Evolutionary conservation across 352 stramenopile genomes (phyloP).

Genomic region (Bremia lactucae): DNA sequence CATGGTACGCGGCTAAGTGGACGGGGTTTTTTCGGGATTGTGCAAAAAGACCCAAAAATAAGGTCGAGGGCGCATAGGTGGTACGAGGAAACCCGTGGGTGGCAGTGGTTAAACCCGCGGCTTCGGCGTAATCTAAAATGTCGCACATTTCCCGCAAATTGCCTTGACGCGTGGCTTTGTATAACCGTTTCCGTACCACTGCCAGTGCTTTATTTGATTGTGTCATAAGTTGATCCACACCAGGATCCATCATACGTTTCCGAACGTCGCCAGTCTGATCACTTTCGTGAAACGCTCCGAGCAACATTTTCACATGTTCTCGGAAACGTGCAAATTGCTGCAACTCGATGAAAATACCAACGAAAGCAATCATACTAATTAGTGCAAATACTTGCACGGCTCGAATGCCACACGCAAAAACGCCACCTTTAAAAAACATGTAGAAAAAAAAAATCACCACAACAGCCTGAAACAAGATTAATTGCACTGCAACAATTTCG

Average conservation of each 20-base stretch:
- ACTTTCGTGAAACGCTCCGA: constrained; percentile 72
- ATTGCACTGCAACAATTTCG: constrained; percentile 44
- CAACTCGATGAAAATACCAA: constrained; percentile 55
- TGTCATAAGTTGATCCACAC: constrained; percentile 31
- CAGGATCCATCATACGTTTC: constrained; percentile 25
- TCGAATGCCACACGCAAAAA: constrained; percentile 40
- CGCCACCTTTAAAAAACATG: constrained; percentile 73
- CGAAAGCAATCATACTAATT: constrained; percentile 43
- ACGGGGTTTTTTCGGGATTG: constrained; percentile 75
- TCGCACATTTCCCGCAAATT: constrained; percentile 50
- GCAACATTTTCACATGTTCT: constrained; percentile 79
- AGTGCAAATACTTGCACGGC: constrained; percentile 47
- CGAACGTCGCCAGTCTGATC: constrained; percentile 76
- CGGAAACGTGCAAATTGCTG: constrained; percentile 77
- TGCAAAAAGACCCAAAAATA: constrained; percentile 48
- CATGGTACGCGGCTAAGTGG: constrained; percentile 59
- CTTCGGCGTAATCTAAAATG: constrained; percentile 36
- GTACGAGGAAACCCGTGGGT: constrained; percentile 42
- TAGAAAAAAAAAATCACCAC: constrained; percentile 65
- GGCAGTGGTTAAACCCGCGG: constrained; percentile 44
- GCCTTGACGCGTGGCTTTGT: constrained; percentile 52
- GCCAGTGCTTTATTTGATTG: constrained; percentile 34
- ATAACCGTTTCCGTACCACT: constrained; percentile 58
- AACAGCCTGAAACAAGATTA: constrained; percentile 44
- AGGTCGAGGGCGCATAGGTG: constrained; percentile 37